Base-by-base conservation (phyloP, 139 green algal species). In the Nannochloris sp. region DNA sequence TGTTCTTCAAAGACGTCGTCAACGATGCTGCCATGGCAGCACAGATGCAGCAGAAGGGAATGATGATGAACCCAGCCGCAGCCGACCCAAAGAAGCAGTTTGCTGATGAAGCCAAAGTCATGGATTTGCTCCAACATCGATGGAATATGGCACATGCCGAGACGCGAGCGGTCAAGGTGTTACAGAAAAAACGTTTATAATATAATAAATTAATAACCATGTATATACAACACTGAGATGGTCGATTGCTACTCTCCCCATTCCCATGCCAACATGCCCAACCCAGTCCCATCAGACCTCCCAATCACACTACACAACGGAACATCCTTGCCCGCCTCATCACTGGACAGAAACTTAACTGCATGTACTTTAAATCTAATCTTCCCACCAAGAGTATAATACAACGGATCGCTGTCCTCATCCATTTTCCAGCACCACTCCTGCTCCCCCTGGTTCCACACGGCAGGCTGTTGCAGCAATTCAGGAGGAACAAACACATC, bases 401-500 rank as follows among this genome's bases (percentile, higher is more conserved):
- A 78, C 49, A 78, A 53, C 33, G 65, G 61, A 20, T 66, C 28
- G 1, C 59, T 61, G 13, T 73, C 71, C 51, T 65, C 17, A 5
- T 61, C 30, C 65, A 68, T 70, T 37, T 64, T 20, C 71, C 71
- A 78, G 16, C 13, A 25, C 64, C 64, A 70, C 26, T 12, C 17
- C 30, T 25, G 33, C 10, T 73, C 63, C 1, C 30, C 44, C 2
- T 53, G 33, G 10, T 91, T 62, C 62, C 76, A 93, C 51, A 76
- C 78, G 12, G 72, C 83, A 0, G 85, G 82, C 10, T 84, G 75
- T 16, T 83, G 81, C 33, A 94, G 62, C 12, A 72, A 56, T 20
- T 92, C 71, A 33, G 84, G 75, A 2, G 87, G 87, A 11, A 97
- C 81, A 16, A 84, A n/a, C 1, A 96, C 66, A 63, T 97, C 91